Evolutionary conservation across 108 stramenopile genomes (phyloP), one percentile per base, ranked within the genome.

Genomic region (Nitzschia putrida): DNA sequence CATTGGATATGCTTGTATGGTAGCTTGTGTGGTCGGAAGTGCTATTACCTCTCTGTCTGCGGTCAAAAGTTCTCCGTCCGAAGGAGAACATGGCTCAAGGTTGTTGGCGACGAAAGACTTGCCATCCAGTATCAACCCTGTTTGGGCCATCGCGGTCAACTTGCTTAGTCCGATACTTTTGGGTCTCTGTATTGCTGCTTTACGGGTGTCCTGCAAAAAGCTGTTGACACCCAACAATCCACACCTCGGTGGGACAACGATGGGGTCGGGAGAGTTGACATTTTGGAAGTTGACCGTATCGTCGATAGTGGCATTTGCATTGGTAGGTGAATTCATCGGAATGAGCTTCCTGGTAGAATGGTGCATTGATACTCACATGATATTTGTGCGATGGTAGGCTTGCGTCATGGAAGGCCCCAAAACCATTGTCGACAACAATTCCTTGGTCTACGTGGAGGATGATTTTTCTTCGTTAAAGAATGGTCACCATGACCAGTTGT

Each of bases 141-240:
- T 49, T 16, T 49, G 47, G 47, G 71, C 77, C 34, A 73, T 78
- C 21, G 12, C 57, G 23, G 43, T 78, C 8, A 78, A 78, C 50
- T 43, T 78, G n/a, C 22, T 68, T 16, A 65, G 63, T 34, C 77
- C 77, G 9, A 66, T 78, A 23, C 44, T 78, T 21, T 56, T 78
- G 53, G 77, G 77, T 7, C 52, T 78, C 12, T 78, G 77, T 57
- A 61, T 78, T n/a, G 67, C 77, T 1, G 53, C 68, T 22, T 24
- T 78, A 8, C 77, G 77, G 24, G 34, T 60, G 63, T 70, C 77
- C 44, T 73, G 72, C 38, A 57, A 41, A 37, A 44, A 68, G 20
- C 56, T 78, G 4, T 63, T 78, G 50, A 37, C 38, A 63, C 64
- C 57, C 2, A 18, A 18, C 18, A 49, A 49, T 49, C 49, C 65